These are phyloP conservation scores for Trichopus zeylanicus DNA, from an alignment of 116 monocot genomes.

Conservation along the genomic window DNA sequence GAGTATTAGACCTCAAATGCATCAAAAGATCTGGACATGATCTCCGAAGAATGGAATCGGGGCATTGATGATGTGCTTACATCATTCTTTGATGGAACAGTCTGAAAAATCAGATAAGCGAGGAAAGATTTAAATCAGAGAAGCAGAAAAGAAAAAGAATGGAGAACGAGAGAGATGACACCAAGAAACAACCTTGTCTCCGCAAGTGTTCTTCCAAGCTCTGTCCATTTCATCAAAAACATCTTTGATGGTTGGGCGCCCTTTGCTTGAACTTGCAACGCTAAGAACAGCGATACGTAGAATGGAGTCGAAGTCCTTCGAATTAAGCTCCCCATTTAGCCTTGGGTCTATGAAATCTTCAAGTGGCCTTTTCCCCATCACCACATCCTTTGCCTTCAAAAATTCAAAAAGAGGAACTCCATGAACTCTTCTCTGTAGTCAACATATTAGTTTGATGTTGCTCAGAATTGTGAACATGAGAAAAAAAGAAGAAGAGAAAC, in stretches of 20 bases:
- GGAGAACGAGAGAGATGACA: not conserved
- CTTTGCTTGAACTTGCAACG: slow-evolving; percentile 30
- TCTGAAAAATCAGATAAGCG: too few relatives aligned
- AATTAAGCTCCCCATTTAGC: slow-evolving; percentile 19
- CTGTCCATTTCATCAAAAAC: slow-evolving; percentile 24
- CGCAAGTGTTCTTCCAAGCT: slow-evolving; percentile 18
- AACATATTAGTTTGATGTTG: too few relatives aligned
- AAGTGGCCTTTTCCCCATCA: slow-evolving; percentile 14
- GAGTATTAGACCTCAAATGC: too few relatives aligned
- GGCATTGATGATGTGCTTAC: too few relatives aligned
- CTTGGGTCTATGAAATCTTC: slow-evolving; percentile 29
- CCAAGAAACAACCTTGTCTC: slow-evolving; percentile 4
- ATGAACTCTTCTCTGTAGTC: not conserved
- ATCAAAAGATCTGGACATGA: too few relatives aligned
- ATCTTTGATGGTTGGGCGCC: slow-evolving; percentile 23
- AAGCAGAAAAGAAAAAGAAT: not conserved
- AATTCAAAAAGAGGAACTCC: too few relatives aligned
- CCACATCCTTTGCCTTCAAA: slow-evolving; percentile 30
- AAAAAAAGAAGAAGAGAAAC: too few relatives aligned
- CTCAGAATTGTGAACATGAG: too few relatives aligned
- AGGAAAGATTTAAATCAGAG: not conserved
- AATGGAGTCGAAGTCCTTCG: slow-evolving; percentile 20
- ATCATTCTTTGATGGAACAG: too few relatives aligned
- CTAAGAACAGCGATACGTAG: slow-evolving; percentile 27
- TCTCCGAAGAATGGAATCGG: too few relatives aligned